Evolutionary conservation across 176 grass and related monocot species (phyloP).

Genomic region (Avena eriantha): DNA sequence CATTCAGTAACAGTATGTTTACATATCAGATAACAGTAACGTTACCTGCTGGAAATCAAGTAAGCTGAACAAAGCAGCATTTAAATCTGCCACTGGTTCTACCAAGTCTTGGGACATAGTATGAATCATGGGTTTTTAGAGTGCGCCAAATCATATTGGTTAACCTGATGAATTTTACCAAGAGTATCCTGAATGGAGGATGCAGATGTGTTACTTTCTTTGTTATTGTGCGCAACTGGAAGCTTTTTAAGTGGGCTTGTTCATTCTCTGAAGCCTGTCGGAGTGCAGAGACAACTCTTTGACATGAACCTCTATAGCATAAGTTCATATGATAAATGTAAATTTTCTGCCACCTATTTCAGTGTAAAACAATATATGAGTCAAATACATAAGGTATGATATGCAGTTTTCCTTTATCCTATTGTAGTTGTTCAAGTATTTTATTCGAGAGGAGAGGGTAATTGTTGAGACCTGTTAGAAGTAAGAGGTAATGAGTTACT

Average conservation of each 20-base stretch:
- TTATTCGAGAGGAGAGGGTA: background rate
- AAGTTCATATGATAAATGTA: slow-evolving; percentile 30
- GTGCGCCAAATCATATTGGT: slow-evolving; percentile 29
- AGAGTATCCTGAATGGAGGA: slow-evolving; percentile 23
- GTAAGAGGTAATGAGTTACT: background rate
- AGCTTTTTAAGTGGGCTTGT: background rate
- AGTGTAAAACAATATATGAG: slow-evolving; percentile 34
- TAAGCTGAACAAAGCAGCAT: background rate
- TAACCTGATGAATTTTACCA: background rate
- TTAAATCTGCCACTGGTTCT: slow-evolving; percentile 17
- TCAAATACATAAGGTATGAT: slow-evolving; percentile 34
- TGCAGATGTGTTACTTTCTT: background rate
- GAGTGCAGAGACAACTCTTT: slow-evolving; percentile 1
- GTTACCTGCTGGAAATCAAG: slow-evolving; percentile 16
- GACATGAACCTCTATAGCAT: slow-evolving; percentile 10
- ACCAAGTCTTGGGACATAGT: background rate
- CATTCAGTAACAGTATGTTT: slow-evolving; percentile 12
- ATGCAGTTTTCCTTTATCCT: slow-evolving; percentile 12
- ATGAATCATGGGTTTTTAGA: slow-evolving; percentile 29
- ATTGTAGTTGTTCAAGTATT: background rate
- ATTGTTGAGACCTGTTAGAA: slow-evolving; percentile 6
- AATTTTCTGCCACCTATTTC: slow-evolving; percentile 17
- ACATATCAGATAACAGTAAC: background rate
- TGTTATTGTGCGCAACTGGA: slow-evolving; percentile 1
- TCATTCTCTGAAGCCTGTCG: slow-evolving; percentile 35